Evolutionary conservation across 2,329 filamentous ascomycete species (phyloP).

Genomic region (Talaromyces funiculosus): DNA sequence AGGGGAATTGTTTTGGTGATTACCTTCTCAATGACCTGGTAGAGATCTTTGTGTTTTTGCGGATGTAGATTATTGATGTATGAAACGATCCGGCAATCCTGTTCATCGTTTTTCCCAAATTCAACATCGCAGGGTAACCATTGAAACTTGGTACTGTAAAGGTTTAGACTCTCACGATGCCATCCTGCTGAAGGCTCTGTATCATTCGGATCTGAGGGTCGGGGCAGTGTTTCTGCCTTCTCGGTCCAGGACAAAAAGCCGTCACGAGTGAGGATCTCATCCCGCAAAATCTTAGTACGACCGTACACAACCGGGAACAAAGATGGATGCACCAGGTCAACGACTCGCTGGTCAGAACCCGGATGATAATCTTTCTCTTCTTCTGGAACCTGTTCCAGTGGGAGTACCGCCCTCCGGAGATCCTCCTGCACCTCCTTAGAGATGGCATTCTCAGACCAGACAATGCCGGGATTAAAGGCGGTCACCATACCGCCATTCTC

Average conservation of each 20-base stretch:
- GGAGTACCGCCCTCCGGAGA: slow-evolving; percentile 41
- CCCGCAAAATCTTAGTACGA: slow-evolving; percentile 22
- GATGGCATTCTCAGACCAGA: slow-evolving; percentile 51
- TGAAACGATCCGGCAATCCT: slow-evolving; percentile 28
- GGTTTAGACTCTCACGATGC: neutral
- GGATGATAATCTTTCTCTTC: slow-evolving; percentile 9
- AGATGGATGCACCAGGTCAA: slow-evolving; percentile 55
- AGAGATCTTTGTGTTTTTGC: slow-evolving; percentile 28
- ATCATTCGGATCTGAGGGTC: slow-evolving; percentile 17
- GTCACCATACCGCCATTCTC: slow-evolving; percentile 36
- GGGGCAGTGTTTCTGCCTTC: slow-evolving; percentile 20
- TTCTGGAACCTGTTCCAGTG: slow-evolving; percentile 44
- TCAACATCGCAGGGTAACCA: slow-evolving; percentile 40
- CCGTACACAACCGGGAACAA: slow-evolving; percentile 51
- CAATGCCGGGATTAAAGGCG: slow-evolving; percentile 45
- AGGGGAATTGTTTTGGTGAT: slow-evolving; percentile 25
- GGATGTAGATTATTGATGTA: slow-evolving; percentile 47
- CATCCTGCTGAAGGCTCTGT: slow-evolving; percentile 20
- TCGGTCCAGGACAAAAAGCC: slow-evolving; percentile 21
- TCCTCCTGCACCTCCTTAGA: slow-evolving; percentile 32
- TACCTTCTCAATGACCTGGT: slow-evolving; percentile 34
- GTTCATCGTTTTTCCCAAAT: slow-evolving; percentile 20
- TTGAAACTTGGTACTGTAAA: slow-evolving; percentile 31
- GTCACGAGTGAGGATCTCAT: slow-evolving; percentile 22
- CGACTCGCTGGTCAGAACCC: slow-evolving; percentile 1